phyloP scores from a whole-genome alignment of 148 eudicot species.

The Amaranthus hypochondriacus region DNA sequence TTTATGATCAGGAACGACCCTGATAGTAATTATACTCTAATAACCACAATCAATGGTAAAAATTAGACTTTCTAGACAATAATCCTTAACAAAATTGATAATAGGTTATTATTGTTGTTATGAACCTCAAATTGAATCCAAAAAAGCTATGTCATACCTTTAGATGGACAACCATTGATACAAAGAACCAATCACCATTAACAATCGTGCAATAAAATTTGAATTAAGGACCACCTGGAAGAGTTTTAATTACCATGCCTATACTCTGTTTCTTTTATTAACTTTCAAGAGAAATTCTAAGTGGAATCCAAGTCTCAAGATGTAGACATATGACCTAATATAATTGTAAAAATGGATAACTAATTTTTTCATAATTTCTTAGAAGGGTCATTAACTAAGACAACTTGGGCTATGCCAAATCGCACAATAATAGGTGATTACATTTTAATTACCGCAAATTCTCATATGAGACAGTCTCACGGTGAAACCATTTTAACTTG shows the following conservation, averaged over 20 bases:
- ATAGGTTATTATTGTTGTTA: not conserved
- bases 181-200: constrained; percentile 3
- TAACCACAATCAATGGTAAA: too few relatives aligned
- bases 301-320: constrained; percentile 27
- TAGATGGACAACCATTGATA: not conserved
- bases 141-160: not conserved
- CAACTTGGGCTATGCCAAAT: constrained; percentile 19
- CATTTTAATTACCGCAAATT: not conserved
- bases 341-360: not conserved
- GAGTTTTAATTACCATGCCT: not conserved
- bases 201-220: constrained; percentile 8
- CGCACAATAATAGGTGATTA: constrained; percentile 5
- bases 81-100: too few relatives aligned
- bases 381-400: not conserved
- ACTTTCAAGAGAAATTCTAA: not conserved
- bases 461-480: too few relatives aligned
- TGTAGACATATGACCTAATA: constrained; percentile 30
- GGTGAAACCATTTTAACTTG: too few relatives aligned
- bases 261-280: not conserved
- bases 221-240: constrained; percentile 1
- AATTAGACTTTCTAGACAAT: too few relatives aligned
- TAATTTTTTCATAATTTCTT: not conserved
- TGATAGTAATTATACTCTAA: too few relatives aligned
- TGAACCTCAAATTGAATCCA: not conserved
- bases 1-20: too few relatives aligned